A percentile compares a stretch with the other conserved stretches of the same genome.
phyloP scores from a whole-genome alignment of 225 moss, liverwort and hornwort genomes.

The Lunularia cruciata region DNA sequence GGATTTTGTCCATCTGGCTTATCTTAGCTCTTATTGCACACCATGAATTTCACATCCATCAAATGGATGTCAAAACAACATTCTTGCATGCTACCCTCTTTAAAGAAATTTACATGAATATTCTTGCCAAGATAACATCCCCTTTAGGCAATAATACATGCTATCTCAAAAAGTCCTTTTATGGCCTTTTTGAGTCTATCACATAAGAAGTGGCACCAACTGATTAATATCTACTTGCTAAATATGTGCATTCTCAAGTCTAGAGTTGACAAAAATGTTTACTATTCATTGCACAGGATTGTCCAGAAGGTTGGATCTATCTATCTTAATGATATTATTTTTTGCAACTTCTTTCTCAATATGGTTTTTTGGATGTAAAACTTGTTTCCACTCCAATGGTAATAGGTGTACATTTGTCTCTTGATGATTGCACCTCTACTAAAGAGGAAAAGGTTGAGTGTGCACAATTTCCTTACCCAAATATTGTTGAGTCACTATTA shows the following conservation, averaged over 20 bases:
- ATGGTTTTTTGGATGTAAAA: too few species aligned
- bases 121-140: neutral
- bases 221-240: neutral
- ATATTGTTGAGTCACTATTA: too few species aligned
- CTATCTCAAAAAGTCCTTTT: neutral
- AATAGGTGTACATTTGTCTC: too few species aligned
- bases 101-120: slow-evolving; percentile 10
- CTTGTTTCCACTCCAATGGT: too few species aligned
- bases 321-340: slow-evolving; percentile 27
- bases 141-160: neutral
- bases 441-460: too few species aligned
- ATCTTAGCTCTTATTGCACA: neutral
- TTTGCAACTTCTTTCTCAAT: too few species aligned
- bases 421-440: too few species aligned
- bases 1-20: neutral
- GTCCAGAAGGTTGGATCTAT: neutral
- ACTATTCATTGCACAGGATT: neutral
- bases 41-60: neutral
- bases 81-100: neutral
- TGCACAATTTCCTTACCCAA: too few species aligned
- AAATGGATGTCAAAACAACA: slow-evolving; percentile 11
- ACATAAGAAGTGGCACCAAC: neutral
- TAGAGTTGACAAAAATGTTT: slow-evolving; percentile 11
- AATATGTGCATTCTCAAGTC: slow-evolving; percentile 4
- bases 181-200: slow-evolving; percentile 15